Percentiles rank a stretch among this genome's conserved stretches.
Evolutionary conservation across 208 protist genomes (phyloP).

Genomic region (Trypanosoma platydactyli): DNA sequence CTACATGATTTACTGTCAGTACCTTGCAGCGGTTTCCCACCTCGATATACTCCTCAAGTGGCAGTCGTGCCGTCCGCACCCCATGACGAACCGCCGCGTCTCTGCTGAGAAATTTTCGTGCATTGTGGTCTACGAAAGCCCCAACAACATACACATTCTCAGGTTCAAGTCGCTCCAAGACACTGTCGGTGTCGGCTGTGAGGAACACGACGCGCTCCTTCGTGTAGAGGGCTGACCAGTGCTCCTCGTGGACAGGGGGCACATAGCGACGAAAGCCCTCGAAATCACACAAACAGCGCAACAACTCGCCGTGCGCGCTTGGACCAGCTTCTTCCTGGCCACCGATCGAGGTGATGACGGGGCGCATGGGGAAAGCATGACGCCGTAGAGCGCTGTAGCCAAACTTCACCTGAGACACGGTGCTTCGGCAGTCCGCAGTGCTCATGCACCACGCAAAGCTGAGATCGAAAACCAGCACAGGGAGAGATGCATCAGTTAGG

Average conservation of each 20-base stretch:
- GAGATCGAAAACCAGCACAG: conserved; percentile 80
- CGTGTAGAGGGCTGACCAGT: conserved; percentile 69
- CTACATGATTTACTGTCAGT: conserved; percentile 89
- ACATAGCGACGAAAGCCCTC: conserved; percentile 76
- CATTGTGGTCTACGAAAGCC: conserved; percentile 90
- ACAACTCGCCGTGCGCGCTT: conserved; percentile 34
- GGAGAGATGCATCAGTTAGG: conserved; percentile 43
- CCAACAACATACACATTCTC: conserved; percentile 80
- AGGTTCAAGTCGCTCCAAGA: conserved; percentile 55
- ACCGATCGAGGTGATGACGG: conserved; percentile 62
- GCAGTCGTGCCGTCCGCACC: conserved; percentile 75
- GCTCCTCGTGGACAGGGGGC: conserved; percentile 34
- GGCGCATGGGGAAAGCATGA: conserved; percentile 70
- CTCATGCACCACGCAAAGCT: conserved; percentile 90
- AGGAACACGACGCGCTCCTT: conserved; percentile 63
- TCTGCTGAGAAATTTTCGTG: conserved; percentile 72
- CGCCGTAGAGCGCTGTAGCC: conserved; percentile 77
- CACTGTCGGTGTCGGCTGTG: conserved; percentile 70
- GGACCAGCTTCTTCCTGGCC: conserved; percentile 36
- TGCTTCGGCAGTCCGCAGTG: conserved; percentile 70
- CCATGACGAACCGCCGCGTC: conserved; percentile 52
- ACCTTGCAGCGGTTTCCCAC: conserved; percentile 88
- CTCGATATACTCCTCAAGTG: conserved; percentile 74
- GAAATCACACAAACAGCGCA: conserved; percentile 44
- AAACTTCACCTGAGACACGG: conserved; percentile 83